Conservation (phyloP, 2,329 filamentous ascomycete genomes). For the Aspergillus ibericus region DNA sequence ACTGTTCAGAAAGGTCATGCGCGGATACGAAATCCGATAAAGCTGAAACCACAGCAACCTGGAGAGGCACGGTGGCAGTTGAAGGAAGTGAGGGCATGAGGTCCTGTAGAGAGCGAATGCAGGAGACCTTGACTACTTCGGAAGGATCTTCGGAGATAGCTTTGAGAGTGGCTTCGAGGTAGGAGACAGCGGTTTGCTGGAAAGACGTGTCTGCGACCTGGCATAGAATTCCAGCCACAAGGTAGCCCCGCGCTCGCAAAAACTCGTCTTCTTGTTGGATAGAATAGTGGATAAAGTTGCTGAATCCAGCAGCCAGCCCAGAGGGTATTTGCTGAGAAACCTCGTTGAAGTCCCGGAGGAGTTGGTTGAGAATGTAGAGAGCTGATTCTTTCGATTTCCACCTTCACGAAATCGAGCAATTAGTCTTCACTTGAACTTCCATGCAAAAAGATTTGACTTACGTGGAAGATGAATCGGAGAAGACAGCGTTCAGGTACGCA, state of each 20-base stretch:
- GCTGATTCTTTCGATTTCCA: slow-evolving; percentile 76
- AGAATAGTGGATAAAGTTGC: slow-evolving; percentile 76
- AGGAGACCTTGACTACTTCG: slow-evolving; percentile 89
- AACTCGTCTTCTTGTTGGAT: slow-evolving; percentile 71
- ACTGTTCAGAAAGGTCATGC: slow-evolving; percentile 79
- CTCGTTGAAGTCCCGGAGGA: slow-evolving; percentile 81
- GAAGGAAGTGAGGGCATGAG: slow-evolving; percentile 58
- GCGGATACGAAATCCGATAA: slow-evolving; percentile 72
- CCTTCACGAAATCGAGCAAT: slow-evolving; percentile 31
- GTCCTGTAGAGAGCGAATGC: slow-evolving; percentile 79
- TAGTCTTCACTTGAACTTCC: slow-evolving; percentile 1
- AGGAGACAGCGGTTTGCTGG: slow-evolving; percentile 39
- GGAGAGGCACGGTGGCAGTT: slow-evolving; percentile 55
- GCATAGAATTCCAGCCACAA: slow-evolving; percentile 78
- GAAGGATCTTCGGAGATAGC: slow-evolving; percentile 73
- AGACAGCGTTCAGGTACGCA: slow-evolving; percentile 72
- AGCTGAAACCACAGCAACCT: slow-evolving; percentile 60
- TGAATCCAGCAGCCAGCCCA: slow-evolving; percentile 70
- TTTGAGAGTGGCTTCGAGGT: slow-evolving; percentile 64
- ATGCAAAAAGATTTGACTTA: slow-evolving; percentile 23
- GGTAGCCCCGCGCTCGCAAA: slow-evolving; percentile 80
- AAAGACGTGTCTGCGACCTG: slow-evolving; percentile 63
- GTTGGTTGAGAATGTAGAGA: slow-evolving; percentile 80
- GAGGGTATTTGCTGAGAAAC: slow-evolving; percentile 68
- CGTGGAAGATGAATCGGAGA: slow-evolving; percentile 50